These are phyloP conservation scores for Dioscorea zingiberensis DNA, from an alignment of 106 monocot genomes.

Conservation along the genomic window DNA sequence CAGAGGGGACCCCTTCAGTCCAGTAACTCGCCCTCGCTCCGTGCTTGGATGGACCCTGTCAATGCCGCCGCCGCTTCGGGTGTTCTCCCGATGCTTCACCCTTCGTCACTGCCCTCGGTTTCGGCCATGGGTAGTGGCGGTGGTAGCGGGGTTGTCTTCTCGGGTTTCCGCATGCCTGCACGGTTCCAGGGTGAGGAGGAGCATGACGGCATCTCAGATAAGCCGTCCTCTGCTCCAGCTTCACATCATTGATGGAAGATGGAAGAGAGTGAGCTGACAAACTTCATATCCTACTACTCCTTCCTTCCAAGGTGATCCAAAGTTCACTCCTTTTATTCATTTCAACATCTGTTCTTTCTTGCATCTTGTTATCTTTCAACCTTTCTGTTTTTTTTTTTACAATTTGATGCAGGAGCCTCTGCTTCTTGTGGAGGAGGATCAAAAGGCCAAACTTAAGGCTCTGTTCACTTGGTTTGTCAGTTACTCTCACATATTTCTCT, in stretches of 20 bases:
- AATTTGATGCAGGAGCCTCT: too few relatives aligned
- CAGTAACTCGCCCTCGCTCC: constrained; percentile 67
- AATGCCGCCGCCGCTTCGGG: not conserved
- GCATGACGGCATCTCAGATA: constrained; percentile 34
- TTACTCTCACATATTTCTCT: too few relatives aligned
- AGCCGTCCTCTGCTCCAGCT: constrained; percentile 45
- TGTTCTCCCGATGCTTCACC: too few relatives aligned
- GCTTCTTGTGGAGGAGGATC: too few relatives aligned
- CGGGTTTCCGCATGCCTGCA: constrained; percentile 74
- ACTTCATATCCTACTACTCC: too few relatives aligned
- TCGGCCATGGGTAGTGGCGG: too few relatives aligned
- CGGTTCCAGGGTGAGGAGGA: constrained; percentile 86
- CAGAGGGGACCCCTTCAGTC: constrained; percentile 99
- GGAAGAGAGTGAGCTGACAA: constrained; percentile 13
- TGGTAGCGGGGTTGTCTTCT: constrained; percentile 21
- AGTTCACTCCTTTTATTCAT: not conserved
- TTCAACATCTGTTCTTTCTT: not conserved
- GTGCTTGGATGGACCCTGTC: constrained; percentile 54
- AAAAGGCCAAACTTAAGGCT: too few relatives aligned
- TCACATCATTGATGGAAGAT: constrained; percentile 30
- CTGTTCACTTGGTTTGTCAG: too few relatives aligned
- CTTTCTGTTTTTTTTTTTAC: too few relatives aligned
- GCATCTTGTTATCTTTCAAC: too few relatives aligned
- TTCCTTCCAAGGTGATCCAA: too few relatives aligned
- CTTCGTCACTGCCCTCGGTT: too few relatives aligned